Evolutionary conservation across 2,329 filamentous ascomycete genomes (phyloP).

Genomic region (Didymella pinodella): DNA sequence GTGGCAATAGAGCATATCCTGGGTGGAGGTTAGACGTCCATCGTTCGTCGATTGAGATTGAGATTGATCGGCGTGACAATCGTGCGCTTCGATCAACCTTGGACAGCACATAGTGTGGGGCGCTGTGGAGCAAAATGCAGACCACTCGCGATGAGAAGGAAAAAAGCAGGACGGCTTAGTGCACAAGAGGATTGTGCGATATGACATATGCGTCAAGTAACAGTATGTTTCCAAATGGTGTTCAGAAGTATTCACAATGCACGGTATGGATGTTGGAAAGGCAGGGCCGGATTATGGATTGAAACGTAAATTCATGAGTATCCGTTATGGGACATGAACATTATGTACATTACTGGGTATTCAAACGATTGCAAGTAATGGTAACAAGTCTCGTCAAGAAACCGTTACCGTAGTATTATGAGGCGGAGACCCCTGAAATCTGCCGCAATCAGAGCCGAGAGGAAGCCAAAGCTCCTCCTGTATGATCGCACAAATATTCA

Average conservation of each 20-base stretch:
- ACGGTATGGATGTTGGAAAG: not conserved
- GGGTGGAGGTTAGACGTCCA: not conserved
- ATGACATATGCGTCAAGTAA: not conserved
- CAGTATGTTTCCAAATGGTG: not conserved
- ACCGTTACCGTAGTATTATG: not conserved
- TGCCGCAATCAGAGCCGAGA: not conserved
- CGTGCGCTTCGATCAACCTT: not conserved
- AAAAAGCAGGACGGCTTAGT: not conserved
- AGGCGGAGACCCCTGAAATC: not conserved
- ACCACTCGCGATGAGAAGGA: not conserved
- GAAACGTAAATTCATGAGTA: slow-evolving; percentile 1
- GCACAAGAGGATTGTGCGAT: not conserved
- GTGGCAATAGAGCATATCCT: not conserved
- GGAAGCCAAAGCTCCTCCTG: not conserved
- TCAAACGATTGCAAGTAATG: not conserved
- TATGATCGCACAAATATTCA: not conserved
- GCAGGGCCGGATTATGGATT: not conserved
- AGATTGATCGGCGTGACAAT: not conserved
- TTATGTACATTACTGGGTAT: slow-evolving; percentile 1
- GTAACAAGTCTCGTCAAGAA: not conserved
- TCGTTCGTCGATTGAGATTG: not conserved
- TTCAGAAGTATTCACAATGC: not conserved
- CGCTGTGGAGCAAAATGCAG: not conserved
- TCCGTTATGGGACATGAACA: slow-evolving; percentile 1
- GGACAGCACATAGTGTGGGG: not conserved